Conservation (phyloP, 345 rosid species). For the Eucalyptus regnans region DNA sequence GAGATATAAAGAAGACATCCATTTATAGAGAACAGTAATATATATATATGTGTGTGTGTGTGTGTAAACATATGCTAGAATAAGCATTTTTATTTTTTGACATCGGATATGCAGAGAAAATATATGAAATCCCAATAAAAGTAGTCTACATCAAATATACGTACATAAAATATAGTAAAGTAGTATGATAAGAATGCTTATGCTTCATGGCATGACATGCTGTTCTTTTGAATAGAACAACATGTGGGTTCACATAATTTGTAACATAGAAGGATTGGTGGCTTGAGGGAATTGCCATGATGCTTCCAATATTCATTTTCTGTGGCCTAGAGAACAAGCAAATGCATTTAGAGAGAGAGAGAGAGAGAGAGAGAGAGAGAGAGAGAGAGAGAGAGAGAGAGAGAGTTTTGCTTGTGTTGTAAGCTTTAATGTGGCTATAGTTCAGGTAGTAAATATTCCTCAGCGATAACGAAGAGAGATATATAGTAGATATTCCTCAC, state of each 20-base stretch:
- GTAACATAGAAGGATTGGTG: neutral
- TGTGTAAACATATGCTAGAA: neutral
- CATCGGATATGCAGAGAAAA: neutral
- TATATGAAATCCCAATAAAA: neutral
- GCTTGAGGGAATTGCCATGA: neutral
- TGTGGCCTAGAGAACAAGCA: neutral
- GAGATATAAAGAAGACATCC: neutral
- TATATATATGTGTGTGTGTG: neutral
- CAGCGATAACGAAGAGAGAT: constrained; percentile 46
- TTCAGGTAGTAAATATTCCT: neutral
- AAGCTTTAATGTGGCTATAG: neutral
- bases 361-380: neutral
- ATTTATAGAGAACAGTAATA: neutral
- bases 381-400: neutral
- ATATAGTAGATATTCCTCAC: constrained; percentile 9
- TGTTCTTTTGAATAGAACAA: neutral
- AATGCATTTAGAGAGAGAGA: neutral
- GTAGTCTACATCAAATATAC: neutral
- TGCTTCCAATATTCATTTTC: neutral
- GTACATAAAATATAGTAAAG: neutral
- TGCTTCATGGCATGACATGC: neutral
- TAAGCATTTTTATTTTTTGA: neutral
- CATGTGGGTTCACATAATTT: neutral
- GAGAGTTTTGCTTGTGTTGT: neutral
- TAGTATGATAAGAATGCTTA: neutral